phyloP scores from a whole-genome alignment of 768 basidiomycete genomes.

The Podaxis mareebaensis region DNA sequence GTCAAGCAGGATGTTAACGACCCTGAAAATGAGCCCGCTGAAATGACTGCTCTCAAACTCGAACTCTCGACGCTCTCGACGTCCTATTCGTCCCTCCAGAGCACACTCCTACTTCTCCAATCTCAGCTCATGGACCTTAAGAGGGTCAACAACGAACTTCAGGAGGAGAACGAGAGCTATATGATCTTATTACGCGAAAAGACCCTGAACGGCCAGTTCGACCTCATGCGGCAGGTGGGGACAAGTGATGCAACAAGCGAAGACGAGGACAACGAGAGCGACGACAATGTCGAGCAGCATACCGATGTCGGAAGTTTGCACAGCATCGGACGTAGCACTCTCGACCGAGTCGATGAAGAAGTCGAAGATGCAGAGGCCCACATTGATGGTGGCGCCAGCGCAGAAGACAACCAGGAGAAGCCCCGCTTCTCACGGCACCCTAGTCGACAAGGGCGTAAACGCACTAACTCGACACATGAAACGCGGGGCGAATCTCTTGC shows the following conservation, averaged over 20 bases:
- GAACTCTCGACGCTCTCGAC: constrained; percentile 87
- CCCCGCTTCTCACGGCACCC: constrained; percentile 42
- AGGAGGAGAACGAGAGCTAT: constrained; percentile 97
- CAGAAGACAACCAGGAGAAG: constrained; percentile 29
- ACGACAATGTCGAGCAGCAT: constrained; percentile 42
- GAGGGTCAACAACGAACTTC: constrained; percentile 81
- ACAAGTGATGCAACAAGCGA: constrained; percentile 37
- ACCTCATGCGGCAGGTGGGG: constrained; percentile 69
- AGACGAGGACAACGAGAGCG: constrained; percentile 42
- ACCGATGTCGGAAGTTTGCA: constrained; percentile 55
- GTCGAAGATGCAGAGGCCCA: constrained; percentile 41
- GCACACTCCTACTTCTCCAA: constrained; percentile 81
- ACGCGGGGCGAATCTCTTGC: constrained; percentile 80
- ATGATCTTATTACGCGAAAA: constrained; percentile 91
- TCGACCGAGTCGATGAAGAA: constrained; percentile 68
- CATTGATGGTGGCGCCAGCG: constrained; percentile 34
- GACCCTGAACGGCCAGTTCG: constrained; percentile 88
- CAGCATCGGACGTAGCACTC: constrained; percentile 55
- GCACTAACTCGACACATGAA: constrained; percentile 54
- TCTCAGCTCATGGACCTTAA: constrained; percentile 86
- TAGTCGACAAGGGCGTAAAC: constrained; percentile 49
- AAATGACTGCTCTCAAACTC: constrained; percentile 80
- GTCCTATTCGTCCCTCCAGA: constrained; percentile 81
- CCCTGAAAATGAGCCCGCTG: constrained; percentile 76
- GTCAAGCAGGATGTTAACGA: constrained; percentile 49